Evolutionary conservation across 306 rosid species (phyloP).

Genomic region (Glycine latifolia): DNA sequence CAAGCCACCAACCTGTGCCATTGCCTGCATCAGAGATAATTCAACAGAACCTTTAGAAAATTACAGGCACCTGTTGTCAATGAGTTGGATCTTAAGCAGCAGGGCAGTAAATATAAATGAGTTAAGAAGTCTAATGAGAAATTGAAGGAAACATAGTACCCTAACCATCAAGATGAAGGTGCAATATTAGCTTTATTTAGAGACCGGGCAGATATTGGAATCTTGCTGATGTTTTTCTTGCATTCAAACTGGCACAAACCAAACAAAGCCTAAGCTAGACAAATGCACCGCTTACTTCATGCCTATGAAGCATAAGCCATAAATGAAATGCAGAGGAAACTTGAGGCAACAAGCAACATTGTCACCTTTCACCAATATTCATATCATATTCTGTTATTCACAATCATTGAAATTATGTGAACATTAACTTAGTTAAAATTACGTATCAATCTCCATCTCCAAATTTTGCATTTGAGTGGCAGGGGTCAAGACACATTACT

Average conservation of each 20-base stretch:
- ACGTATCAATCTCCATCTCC: neutral
- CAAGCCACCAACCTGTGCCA: conserved; percentile 91
- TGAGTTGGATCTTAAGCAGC: neutral
- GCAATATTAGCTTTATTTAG: neutral
- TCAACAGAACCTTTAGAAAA: neutral
- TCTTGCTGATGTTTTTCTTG: no score
- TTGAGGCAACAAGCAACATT: neutral
- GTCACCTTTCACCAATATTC: neutral
- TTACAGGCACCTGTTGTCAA: neutral
- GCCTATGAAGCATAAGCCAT: neutral
- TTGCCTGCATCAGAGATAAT: conserved; percentile 60
- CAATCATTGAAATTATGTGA: no score
- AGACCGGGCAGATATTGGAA: neutral
- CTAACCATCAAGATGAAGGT: conserved; percentile 18
- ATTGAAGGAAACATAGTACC: neutral
- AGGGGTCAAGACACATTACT: neutral
- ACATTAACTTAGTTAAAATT: no score
- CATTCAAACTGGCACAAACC: no score
- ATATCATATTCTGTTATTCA: conserved; percentile 1
- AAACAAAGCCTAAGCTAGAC: neutral
- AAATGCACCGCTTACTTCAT: neutral
- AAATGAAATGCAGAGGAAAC: conserved; percentile 2
- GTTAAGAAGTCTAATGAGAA: neutral
- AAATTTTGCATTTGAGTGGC: conserved; percentile 13
- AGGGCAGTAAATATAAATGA: conserved; percentile 5